phyloP scores from a whole-genome alignment of 148 eudicot genomes.

The Camellia lanceoleosa region DNA sequence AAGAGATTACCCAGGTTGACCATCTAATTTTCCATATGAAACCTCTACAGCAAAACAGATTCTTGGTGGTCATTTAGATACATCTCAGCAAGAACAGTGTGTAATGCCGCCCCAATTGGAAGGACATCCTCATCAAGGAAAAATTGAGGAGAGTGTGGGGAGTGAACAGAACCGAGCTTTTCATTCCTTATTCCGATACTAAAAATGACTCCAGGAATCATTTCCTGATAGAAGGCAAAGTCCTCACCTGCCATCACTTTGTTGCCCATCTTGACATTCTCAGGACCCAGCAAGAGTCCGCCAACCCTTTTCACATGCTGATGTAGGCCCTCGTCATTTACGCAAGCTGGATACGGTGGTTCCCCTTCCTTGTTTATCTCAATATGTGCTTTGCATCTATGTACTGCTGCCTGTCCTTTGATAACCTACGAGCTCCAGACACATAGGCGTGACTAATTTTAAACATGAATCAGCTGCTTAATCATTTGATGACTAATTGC shows the following conservation, averaged over 20 bases:
- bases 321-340: slow-evolving; percentile 53
- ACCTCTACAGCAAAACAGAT: slow-evolving; percentile 4
- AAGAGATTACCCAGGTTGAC: not conserved
- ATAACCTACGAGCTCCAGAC: slow-evolving; percentile 46
- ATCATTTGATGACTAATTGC: not conserved
- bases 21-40: not conserved
- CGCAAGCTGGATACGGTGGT: slow-evolving; percentile 58
- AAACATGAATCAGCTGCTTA: not conserved
- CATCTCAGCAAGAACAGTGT: slow-evolving; percentile 54
- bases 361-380: slow-evolving; percentile 38
- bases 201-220: slow-evolving; percentile 62
- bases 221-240: slow-evolving; percentile 75
- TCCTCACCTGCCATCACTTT: slow-evolving; percentile 85
- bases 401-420: slow-evolving; percentile 53
- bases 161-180: slow-evolving; percentile 48
- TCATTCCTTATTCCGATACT: slow-evolving; percentile 69
- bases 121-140: slow-evolving; percentile 74
- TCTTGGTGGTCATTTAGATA: slow-evolving; percentile 40
- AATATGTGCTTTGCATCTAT: slow-evolving; percentile 47
- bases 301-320: slow-evolving; percentile 51
- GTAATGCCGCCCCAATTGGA: slow-evolving; percentile 68
- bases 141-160: slow-evolving; percentile 72
- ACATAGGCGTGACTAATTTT: not conserved
- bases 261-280: slow-evolving; percentile 34
- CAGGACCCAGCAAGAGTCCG: slow-evolving; percentile 46